Evolutionary conservation across 441 rosid species (phyloP).

Genomic region (Euphorbia corollata): DNA sequence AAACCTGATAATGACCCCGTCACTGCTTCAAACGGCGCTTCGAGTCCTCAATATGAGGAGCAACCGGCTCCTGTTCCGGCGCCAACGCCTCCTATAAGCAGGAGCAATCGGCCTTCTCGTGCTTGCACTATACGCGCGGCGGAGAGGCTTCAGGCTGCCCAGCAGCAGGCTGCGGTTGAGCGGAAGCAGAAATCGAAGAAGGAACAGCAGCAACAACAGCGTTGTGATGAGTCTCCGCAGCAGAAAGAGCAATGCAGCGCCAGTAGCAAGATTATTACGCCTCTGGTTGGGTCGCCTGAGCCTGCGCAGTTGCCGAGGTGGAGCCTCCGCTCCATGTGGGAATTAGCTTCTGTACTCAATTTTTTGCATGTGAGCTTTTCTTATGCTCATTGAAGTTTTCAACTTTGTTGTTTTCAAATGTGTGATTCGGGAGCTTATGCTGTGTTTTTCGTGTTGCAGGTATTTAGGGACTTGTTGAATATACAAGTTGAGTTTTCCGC

Average conservation of each 20-base stretch:
- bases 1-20: slow-evolving; percentile 23
- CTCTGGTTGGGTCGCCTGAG: slow-evolving; percentile 63
- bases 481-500: slow-evolving; percentile 79
- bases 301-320: slow-evolving; percentile 78
- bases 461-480: slow-evolving; percentile 79
- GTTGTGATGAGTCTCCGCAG: slow-evolving; percentile 30
- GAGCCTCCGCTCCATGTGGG: slow-evolving; percentile 98
- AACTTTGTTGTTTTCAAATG: slow-evolving; percentile 13
- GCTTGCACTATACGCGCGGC: slow-evolving; percentile 82
- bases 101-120: slow-evolving; percentile 84
- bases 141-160: slow-evolving; percentile 32
- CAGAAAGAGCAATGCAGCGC: slow-evolving; percentile 48
- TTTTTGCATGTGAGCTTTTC: slow-evolving; percentile 80
- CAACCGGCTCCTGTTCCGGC: slow-evolving; percentile 21
- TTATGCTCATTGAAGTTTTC: slow-evolving; percentile 14
- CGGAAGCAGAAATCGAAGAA: slow-evolving; percentile 31
- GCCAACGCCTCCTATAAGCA: slow-evolving; percentile 23
- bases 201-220: slow-evolving; percentile 32
- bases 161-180: slow-evolving; percentile 35
- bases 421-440: slow-evolving; percentile 9
- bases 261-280: slow-evolving; percentile 56
- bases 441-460: slow-evolving; percentile 31
- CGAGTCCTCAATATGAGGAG: slow-evolving; percentile 7
- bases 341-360: slow-evolving; percentile 86
- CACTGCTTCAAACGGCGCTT: slow-evolving; percentile 24